These are phyloP conservation scores for Aspergillus piperis DNA, from an alignment of 2,329 filamentous ascomycete species.

Conservation along the genomic window DNA sequence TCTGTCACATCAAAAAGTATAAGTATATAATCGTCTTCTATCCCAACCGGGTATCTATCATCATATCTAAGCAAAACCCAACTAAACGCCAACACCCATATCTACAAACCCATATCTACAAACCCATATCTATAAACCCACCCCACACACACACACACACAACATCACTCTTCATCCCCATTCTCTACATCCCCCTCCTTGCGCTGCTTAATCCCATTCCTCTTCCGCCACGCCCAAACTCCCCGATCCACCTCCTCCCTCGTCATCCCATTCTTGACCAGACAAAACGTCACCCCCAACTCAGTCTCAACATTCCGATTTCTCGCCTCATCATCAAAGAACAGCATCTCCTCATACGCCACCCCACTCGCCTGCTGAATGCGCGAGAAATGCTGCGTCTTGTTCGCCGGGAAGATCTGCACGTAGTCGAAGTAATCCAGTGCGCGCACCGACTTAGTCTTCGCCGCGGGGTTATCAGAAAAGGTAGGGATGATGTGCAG, in stretches of 20 bases:
- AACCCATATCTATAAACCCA: background rate
- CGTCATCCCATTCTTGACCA: slow-evolving; percentile 77
- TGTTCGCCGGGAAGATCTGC: slow-evolving; percentile 71
- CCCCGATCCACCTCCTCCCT: slow-evolving; percentile 77
- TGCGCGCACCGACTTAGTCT: slow-evolving; percentile 51
- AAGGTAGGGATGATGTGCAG: slow-evolving; percentile 60
- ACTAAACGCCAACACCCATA: background rate
- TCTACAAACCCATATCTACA: background rate
- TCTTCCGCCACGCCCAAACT: slow-evolving; percentile 76
- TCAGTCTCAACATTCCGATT: slow-evolving; percentile 76
- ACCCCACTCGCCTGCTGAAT: slow-evolving; percentile 72
- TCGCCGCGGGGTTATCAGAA: slow-evolving; percentile 41
- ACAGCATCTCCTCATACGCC: slow-evolving; percentile 80
- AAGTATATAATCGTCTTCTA: background rate
- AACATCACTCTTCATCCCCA: background rate
- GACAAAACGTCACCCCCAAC: slow-evolving; percentile 79
- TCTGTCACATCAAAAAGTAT: too few species aligned
- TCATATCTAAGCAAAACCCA: background rate
- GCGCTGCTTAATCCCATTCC: slow-evolving; percentile 55
- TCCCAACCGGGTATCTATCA: slow-evolving; percentile 10
- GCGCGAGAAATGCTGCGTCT: slow-evolving; percentile 80
- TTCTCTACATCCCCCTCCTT: slow-evolving; percentile 16
- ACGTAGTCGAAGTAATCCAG: slow-evolving; percentile 59
- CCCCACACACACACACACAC: slow-evolving; percentile 13
- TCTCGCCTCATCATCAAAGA: slow-evolving; percentile 89